Conservation (phyloP, 78 protist genomes). For the Dictyostelium capitatum region DNA sequence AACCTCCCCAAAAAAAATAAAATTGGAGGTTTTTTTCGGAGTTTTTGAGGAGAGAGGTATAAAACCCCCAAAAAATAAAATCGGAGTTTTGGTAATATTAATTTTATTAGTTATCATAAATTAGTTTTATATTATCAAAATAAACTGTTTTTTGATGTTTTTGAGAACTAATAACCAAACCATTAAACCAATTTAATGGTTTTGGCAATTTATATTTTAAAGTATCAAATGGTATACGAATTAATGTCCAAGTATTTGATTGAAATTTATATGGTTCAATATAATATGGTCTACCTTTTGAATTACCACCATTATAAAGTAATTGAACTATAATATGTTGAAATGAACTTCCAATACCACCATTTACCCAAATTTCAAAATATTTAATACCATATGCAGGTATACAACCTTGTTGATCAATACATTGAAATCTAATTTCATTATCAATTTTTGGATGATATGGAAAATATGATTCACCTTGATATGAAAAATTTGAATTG, state of each 20-base stretch:
- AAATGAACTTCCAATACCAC: background rate
- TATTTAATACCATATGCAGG: slow-evolving; percentile 15
- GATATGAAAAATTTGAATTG: background rate
- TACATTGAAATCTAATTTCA: slow-evolving; percentile 10
- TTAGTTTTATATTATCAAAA: slow-evolving; percentile 30
- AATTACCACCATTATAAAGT: background rate
- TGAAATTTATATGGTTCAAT: background rate
- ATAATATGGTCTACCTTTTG: background rate
- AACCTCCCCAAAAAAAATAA: no score
- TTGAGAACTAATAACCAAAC: background rate
- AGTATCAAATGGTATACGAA: slow-evolving; percentile 3
- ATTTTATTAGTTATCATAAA: slow-evolving; percentile 39
- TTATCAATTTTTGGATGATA: background rate
- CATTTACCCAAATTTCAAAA: slow-evolving; percentile 28
- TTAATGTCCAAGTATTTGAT: slow-evolving; percentile 4
- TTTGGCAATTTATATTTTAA: background rate
- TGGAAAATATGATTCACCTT: background rate
- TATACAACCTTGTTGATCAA: background rate
- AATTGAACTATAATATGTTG: background rate
- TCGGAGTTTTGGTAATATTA: no score
- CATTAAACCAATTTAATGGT: background rate
- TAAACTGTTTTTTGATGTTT: background rate
- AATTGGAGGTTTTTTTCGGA: no score
- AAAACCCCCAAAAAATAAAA: no score
- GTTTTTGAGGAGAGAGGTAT: no score